Base-by-base conservation (phyloP, 805 yeast genomes). In the Candida tammaniensis region DNA sequence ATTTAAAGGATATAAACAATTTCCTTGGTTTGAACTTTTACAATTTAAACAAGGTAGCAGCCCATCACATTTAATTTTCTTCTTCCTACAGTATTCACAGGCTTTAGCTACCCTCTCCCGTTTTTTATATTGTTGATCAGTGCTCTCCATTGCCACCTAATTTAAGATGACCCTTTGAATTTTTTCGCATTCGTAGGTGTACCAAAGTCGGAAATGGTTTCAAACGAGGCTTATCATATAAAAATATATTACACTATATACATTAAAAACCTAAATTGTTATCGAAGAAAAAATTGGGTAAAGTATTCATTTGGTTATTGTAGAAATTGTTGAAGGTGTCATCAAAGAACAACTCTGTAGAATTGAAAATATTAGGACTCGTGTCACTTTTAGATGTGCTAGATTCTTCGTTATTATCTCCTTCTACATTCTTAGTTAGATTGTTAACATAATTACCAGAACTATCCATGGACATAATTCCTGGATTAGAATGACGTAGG, bases 201-300 rank as follows among this genome's bases (percentile, higher is more conserved):
- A n/a, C n/a, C n/a, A n/a, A n/a, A n/a, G n/a, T n/a, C n/a, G n/a
- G n/a, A n/a, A n/a, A n/a, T n/a, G n/a, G n/a, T n/a, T n/a, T n/a
- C n/a, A n/a, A n/a, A n/a, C n/a, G n/a, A n/a, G n/a, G n/a, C n/a
- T n/a, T n/a, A n/a, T n/a, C n/a, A n/a, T n/a, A n/a, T n/a, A n/a
- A n/a, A n/a, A n/a, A n/a, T n/a, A n/a, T n/a, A n/a, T n/a, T n/a
- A 7, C 10, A 25, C 6, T 13, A 18, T 19, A 8, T 8, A 19
- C 11, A 25, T 36, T 30, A 54, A 14, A 47, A 42, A 13, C 59
- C 59, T 26, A 59, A 31, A 31, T 52, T 60, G 34, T 61, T 61
- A 37, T 65, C 72, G 34, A 56, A 62, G 42, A 65, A 64, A 34
- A 55, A 61, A 39, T 64, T 65, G 5, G 72, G 70, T 36, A 64